Base-by-base conservation (phyloP, 83 land plant genomes). In the Picea mariana region DNA sequence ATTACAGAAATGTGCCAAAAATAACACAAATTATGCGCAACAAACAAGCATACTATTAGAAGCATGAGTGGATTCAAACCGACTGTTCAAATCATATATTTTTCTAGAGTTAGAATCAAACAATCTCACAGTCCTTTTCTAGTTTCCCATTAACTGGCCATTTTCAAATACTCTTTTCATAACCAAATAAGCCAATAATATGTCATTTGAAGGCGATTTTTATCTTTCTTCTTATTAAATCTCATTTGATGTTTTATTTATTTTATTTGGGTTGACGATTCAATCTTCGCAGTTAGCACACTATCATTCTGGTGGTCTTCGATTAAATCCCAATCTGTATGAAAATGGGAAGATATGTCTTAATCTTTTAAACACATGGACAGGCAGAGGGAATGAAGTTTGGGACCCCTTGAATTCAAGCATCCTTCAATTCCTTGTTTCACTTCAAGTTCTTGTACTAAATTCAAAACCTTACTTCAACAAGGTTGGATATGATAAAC, bases 401-500 rank as follows among this genome's bases (percentile, higher is more conserved):
- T 97, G 99, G 99, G 85, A 90, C 83, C 93, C 98, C n/a, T 86
- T 84, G 66, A 83, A 82, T 63, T 97, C 99, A n/a, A 92, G 94
- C 67, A 90, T 97, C 76, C 94, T 95, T 76, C 99, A 95, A 85
- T 87, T 97, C 52, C 89, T 97, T 60, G 86, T 97, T 42, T 96
- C 99, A 42, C 89, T 97, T 68, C 99, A 97, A 86, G 98, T 92
- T 44, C 91, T 97, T 38, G 99, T 97, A 42, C 95, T 97, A 20
- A 97, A 95, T 86, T 93, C 91, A 11, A 95, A 94, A 82, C 99
- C 99, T 42, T 97, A 95, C 80, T 97, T 94, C 86, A 97, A 97
- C 80, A 98, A 97, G 87, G 98, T 98, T 31, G 98, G 99, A 67
- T 95, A 93, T 81, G 98, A 95, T 67, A 81, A 81, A 60, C 95